phyloP scores from a whole-genome alignment of 345 rosid genomes.

The Acer campestre region DNA sequence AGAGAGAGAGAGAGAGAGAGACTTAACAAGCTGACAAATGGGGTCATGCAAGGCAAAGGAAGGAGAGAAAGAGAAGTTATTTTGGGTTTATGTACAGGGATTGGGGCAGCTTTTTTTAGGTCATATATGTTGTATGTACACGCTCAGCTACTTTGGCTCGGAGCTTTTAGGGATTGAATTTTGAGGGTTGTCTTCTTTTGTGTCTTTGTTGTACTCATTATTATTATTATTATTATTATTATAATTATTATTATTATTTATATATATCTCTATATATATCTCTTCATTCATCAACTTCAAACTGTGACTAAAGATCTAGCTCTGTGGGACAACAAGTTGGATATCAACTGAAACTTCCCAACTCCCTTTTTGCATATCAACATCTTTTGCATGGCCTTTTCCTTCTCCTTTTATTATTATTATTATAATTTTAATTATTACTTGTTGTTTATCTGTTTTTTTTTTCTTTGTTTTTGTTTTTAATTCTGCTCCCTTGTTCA shows the following conservation, averaged over 20 bases:
- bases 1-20: slow-evolving; percentile 34
- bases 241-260: too few species aligned
- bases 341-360: slow-evolving; percentile 71
- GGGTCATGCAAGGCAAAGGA: slow-evolving; percentile 41
- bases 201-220: slow-evolving; percentile 24
- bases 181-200: slow-evolving; percentile 27
- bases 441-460: background rate
- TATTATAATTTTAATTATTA: background rate
- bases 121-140: slow-evolving; percentile 37
- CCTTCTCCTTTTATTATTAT: background rate
- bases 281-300: background rate
- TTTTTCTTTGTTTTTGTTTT: background rate
- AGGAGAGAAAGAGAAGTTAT: slow-evolving; percentile 40
- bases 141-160: slow-evolving; percentile 82
- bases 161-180: slow-evolving; percentile 30
- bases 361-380: slow-evolving; percentile 44
- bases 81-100: slow-evolving; percentile 54
- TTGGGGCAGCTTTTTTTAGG: slow-evolving; percentile 70
- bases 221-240: too few species aligned
- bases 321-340: slow-evolving; percentile 51
- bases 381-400: slow-evolving; percentile 37
- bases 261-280: too few species aligned
- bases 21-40: slow-evolving; percentile 61
- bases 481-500: background rate
- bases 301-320: slow-evolving; percentile 14